Percentiles rank a stretch among this genome's conserved stretches.
Evolutionary conservation across 2,329 filamentous ascomycete genomes (phyloP).

Genomic region (Amylocarpus encephaloides): DNA sequence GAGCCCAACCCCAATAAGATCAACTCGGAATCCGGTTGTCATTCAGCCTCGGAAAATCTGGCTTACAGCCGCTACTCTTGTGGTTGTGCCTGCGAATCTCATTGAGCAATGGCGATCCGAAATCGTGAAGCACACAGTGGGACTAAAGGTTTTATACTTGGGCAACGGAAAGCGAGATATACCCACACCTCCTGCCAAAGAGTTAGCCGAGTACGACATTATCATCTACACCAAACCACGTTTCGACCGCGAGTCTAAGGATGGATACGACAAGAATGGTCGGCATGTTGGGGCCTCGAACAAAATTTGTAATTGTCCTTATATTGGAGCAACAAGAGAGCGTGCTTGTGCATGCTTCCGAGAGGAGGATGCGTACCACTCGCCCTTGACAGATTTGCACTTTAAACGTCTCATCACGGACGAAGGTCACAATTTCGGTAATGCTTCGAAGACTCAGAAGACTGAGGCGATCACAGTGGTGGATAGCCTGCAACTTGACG

Average conservation of each 20-base stretch:
- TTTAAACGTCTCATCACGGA: slow-evolving; percentile 90
- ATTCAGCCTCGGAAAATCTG: slow-evolving; percentile 45
- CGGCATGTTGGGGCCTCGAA: slow-evolving; percentile 22
- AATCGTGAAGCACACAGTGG: slow-evolving; percentile 67
- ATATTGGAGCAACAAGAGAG: slow-evolving; percentile 37
- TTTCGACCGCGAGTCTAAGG: slow-evolving; percentile 62
- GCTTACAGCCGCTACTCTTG: slow-evolving; percentile 63
- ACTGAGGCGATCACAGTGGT: slow-evolving; percentile 50
- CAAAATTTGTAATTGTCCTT: slow-evolving; percentile 14
- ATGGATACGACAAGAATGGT: slow-evolving; percentile 41
- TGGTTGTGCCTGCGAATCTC: slow-evolving; percentile 79
- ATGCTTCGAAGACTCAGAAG: slow-evolving; percentile 47
- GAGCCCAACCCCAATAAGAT: slow-evolving; percentile 36
- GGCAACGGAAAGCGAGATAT: slow-evolving; percentile 30
- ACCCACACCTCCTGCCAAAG: slow-evolving; percentile 46
- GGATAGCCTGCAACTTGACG: slow-evolving; percentile 54
- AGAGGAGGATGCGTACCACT: slow-evolving; percentile 41
- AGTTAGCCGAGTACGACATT: slow-evolving; percentile 64
- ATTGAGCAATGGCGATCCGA: slow-evolving; percentile 79
- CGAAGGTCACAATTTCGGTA: slow-evolving; percentile 81
- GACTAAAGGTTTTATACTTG: slow-evolving; percentile 59
- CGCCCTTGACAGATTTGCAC: slow-evolving; percentile 63
- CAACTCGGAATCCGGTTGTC: slow-evolving; percentile 34
- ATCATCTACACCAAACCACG: slow-evolving; percentile 68
- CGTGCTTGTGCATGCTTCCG: slow-evolving; percentile 39